These are phyloP conservation scores for Stagonosporopsis cucurbitacearum DNA, from an alignment of 2,329 filamentous ascomycete genomes.

Conservation along the genomic window DNA sequence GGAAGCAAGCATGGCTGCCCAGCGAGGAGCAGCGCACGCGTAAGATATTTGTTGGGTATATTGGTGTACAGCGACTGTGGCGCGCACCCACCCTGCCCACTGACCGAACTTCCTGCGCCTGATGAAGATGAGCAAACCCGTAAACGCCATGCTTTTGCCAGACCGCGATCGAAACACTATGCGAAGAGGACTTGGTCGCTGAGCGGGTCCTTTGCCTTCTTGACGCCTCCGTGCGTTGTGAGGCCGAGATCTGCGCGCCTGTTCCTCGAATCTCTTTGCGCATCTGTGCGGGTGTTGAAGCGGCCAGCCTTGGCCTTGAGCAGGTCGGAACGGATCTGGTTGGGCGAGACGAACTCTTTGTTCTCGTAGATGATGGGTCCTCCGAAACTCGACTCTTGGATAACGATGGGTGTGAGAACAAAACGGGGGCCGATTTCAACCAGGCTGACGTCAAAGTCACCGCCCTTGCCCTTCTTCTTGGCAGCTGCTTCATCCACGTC, in stretches of 20 bases:
- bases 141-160: conserved; percentile 31
- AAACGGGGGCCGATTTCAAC: conserved; percentile 95
- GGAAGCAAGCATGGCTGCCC: conserved; percentile 41
- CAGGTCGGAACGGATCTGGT: conserved; percentile 87
- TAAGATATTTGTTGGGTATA: conserved; percentile 35
- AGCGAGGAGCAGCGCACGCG: conserved; percentile 23
- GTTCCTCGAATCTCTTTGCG: conserved; percentile 71
- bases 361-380: conserved; percentile 98
- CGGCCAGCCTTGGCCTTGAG: conserved; percentile 75
- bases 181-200: conserved; percentile 80
- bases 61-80: conserved; percentile 20
- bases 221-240: conserved; percentile 68
- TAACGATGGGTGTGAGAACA: conserved; percentile 91
- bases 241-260: conserved; percentile 82
- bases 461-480: conserved; percentile 56
- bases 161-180: conserved; percentile 51
- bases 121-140: conserved; percentile 15
- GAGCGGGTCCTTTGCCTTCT: conserved; percentile 70
- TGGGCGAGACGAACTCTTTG: conserved; percentile 94
- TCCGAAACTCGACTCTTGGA: conserved; percentile 92
- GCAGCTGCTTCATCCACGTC: conserved; percentile 39
- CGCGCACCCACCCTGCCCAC: conserved; percentile 4
- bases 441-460: conserved; percentile 77
- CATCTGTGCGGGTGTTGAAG: conserved; percentile 79
- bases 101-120: conserved; percentile 16